Conservation (phyloP, 371 early-diverging fungal species). For the Mucor sp. region DNA sequence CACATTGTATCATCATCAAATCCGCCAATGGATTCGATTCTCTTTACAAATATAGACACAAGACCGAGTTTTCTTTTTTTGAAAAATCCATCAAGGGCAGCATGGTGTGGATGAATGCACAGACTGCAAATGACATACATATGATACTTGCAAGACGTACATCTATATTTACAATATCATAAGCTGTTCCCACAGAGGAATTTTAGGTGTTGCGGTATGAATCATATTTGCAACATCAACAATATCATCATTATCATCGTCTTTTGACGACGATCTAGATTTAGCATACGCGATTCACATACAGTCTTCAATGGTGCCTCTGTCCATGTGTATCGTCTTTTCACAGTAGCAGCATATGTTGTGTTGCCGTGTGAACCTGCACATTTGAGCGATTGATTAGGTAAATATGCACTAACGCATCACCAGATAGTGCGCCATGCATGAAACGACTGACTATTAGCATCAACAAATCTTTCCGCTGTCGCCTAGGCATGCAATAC, state of each 20-base stretch:
- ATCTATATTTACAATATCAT: neutral
- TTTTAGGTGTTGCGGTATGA: neutral
- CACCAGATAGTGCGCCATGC: too few species aligned
- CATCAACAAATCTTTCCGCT: too few species aligned
- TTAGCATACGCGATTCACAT: neutral
- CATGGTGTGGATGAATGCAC: neutral
- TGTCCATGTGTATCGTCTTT: neutral
- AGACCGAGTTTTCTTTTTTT: neutral
- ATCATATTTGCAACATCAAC: neutral
- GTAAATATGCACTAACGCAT: too few species aligned
- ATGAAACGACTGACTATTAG: too few species aligned
- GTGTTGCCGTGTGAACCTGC: too few species aligned
- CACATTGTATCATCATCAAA: neutral
- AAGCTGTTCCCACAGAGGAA: neutral
- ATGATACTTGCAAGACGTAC: neutral
- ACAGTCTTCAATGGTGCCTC: neutral
- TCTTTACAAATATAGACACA: neutral
- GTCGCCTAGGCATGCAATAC: too few species aligned
- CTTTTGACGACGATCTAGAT: neutral
- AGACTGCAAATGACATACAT: neutral
- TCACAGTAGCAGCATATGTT: neutral
- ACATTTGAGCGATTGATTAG: too few species aligned
- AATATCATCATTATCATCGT: neutral
- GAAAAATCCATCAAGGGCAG: too few species aligned
- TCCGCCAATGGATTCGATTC: neutral